These are phyloP conservation scores for Aspergillus clavatus DNA, from an alignment of 2,329 filamentous ascomycete species.

Conservation along the genomic window DNA sequence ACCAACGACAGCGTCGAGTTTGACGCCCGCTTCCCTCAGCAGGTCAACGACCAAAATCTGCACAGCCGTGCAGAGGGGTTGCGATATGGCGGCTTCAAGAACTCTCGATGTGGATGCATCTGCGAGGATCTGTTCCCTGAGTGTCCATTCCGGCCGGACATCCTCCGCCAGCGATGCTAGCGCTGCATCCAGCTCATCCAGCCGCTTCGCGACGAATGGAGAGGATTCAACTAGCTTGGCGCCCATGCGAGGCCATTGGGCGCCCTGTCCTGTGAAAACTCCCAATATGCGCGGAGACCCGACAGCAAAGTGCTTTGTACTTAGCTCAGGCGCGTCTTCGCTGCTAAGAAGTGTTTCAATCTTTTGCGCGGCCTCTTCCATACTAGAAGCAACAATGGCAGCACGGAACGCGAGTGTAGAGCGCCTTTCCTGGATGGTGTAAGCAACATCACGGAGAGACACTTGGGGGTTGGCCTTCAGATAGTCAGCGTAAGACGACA, in stretches of 20 bases:
- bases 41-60: slow-evolving; percentile 29
- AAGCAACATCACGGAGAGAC: too few species aligned
- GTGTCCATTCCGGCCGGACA: background rate
- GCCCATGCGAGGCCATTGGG: slow-evolving; percentile 31
- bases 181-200: too few species aligned
- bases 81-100: slow-evolving; percentile 16
- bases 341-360: too few species aligned
- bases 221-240: slow-evolving; percentile 15
- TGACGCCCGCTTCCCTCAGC: slow-evolving; percentile 15
- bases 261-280: slow-evolving; percentile 35
- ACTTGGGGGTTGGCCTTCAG: too few species aligned
- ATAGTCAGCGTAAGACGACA: too few species aligned
- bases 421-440: too few species aligned
- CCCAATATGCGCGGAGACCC: slow-evolving; percentile 7
- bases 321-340: too few species aligned
- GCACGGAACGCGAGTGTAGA: too few species aligned
- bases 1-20: slow-evolving; percentile 16
- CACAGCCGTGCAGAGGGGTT: slow-evolving; percentile 25
- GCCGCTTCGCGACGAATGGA: too few species aligned
- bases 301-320: background rate
- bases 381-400: too few species aligned
- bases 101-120: slow-evolving; percentile 9
- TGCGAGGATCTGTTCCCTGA: background rate
- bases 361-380: too few species aligned
- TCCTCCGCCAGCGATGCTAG: too few species aligned